These are phyloP conservation scores for Sarocladium brachiariae DNA, from an alignment of 2,329 filamentous ascomycete genomes.

Conservation along the genomic window DNA sequence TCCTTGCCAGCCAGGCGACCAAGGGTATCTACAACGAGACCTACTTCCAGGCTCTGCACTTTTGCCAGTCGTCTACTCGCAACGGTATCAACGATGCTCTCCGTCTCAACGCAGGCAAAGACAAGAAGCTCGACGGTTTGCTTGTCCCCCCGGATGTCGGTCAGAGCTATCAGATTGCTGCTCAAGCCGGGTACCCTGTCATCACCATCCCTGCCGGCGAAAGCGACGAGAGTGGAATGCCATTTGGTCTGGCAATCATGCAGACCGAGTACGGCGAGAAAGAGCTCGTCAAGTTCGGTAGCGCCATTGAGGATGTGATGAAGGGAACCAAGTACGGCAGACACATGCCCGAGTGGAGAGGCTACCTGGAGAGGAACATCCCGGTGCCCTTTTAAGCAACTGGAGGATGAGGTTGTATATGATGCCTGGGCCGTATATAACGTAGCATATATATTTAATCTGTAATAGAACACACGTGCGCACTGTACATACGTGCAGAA, in stretches of 20 bases:
- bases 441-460: background rate
- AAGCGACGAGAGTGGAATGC: conserved; percentile 48
- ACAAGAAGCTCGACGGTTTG: conserved; percentile 49
- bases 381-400: conserved; percentile 26
- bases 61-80: conserved; percentile 51
- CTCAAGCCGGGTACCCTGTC: conserved; percentile 69
- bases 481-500: too few species aligned
- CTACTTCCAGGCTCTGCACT: conserved; percentile 60
- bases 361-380: conserved; percentile 40
- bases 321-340: conserved; percentile 32
- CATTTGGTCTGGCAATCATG: conserved; percentile 38
- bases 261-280: conserved; percentile 52
- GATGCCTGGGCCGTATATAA: background rate
- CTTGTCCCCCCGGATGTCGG: conserved; percentile 63
- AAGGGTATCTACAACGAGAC: conserved; percentile 56
- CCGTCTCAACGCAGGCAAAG: conserved; percentile 27
- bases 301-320: conserved; percentile 53
- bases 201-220: conserved; percentile 61
- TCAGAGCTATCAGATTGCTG: conserved; percentile 62
- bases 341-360: conserved; percentile 47
- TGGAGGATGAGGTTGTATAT: background rate
- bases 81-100: conserved; percentile 66
- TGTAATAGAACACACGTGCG: too few species aligned
- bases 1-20: conserved; percentile 55
- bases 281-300: conserved; percentile 48